Base-by-base conservation (phyloP, 768 basidiomycete species). In the Lanmaoa rubissima region DNA sequence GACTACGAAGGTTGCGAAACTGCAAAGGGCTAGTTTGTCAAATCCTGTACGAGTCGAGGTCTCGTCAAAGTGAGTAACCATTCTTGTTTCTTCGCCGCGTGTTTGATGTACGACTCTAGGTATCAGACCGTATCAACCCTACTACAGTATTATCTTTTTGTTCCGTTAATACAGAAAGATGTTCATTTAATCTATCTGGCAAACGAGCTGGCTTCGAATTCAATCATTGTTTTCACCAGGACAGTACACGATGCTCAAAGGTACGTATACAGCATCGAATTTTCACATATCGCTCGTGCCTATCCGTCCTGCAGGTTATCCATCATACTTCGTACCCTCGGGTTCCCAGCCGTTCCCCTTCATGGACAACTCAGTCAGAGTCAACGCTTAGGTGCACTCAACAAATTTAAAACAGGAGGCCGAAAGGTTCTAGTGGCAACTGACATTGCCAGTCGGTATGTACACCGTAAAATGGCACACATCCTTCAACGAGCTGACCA, bases 71-170 rank as follows among this genome's bases (percentile, higher is more conserved):
- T 94, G 72, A 64, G 88, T 70, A 42, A 32, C 14, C 7, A 13
- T 16, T 45, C 11, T 48, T 16, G 49, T 16, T 54, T 19, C 49
- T 41, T 34, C 32, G 11, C 16, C n/a, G n/a, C 34, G 7, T 39
- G 24, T 34, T 44, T 48, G 19, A 55, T 36, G n/a, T 53, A 58
- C 51, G 16, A 28, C 41, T 39, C 51, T 14, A 98, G 95, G 77
- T 98, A 98, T 73, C 92, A 95, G 64, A 99, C 97, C 2, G 97
- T 98, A 43, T 90, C 91, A 42, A 97, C 95, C 5, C 78, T 99
- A 12, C 77, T 98, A 14, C 97, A 99, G 75, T 91, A 98, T 72
- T 98, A 97, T 75, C 85, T 98, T 54, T 87, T 98, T 63, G 87
- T 94, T 68, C 97, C 97, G 2, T 76, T 94, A 49, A 85, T 86